A percentile compares a stretch with the other conserved stretches of the same genome.
These are phyloP conservation scores for Ulvella scutata DNA, from an alignment of 139 green algal species.

Conservation along the genomic window DNA sequence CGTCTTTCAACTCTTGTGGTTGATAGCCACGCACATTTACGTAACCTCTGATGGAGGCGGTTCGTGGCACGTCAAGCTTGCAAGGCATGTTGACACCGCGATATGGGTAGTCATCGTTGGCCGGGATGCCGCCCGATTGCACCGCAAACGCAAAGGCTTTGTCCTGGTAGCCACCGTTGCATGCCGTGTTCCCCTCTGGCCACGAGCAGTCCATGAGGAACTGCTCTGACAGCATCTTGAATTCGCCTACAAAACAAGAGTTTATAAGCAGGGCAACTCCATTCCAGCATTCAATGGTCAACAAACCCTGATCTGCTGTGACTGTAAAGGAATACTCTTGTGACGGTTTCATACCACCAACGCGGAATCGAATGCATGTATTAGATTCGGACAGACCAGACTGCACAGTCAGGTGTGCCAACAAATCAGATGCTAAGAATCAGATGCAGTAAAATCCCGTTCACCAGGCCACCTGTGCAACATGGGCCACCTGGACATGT, in stretches of 20 bases:
- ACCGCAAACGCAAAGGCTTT: background rate
- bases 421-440: no score
- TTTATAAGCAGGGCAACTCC: no score
- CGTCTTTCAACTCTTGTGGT: background rate
- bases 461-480: no score
- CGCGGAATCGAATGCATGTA: no score
- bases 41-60: background rate
- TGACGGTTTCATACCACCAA: no score
- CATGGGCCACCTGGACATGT: no score
- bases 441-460: no score
- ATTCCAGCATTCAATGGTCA: no score
- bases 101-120: background rate
- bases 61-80: background rate
- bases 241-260: background rate
- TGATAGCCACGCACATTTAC: background rate
- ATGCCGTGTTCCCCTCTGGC: background rate
- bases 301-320: no score
- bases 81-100: background rate
- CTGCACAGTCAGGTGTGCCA: no score
- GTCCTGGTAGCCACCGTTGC: background rate
- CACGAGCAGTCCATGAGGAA: background rate
- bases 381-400: no score
- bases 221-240: background rate
- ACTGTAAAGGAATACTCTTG: no score
- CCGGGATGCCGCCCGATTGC: background rate